These are phyloP conservation scores for Phytophthora crassamura DNA, from an alignment of 352 stramenopile species.

Conservation along the genomic window DNA sequence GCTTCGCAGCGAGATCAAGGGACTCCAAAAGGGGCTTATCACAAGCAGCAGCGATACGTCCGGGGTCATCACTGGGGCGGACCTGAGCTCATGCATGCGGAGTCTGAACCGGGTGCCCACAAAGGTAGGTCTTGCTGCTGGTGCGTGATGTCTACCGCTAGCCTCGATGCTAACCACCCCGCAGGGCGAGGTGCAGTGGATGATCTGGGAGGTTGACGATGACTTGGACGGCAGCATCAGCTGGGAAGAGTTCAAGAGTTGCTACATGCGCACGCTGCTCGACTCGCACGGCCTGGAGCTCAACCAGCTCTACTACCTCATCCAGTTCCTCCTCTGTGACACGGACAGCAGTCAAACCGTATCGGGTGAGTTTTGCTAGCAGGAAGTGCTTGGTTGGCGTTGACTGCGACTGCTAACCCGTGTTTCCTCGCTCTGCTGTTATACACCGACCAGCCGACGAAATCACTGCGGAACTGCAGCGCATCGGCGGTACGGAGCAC, in stretches of 20 bases:
- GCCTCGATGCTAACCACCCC: not conserved
- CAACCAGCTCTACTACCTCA: conserved; percentile 93
- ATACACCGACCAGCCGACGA: conserved; percentile 44
- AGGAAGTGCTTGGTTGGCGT: not conserved
- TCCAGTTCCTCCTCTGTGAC: conserved; percentile 96
- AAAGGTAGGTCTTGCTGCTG: conserved; percentile 37
- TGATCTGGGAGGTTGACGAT: conserved; percentile 98
- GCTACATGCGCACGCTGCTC: conserved; percentile 91
- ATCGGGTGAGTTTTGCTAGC: conserved; percentile 50
- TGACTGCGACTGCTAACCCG: conserved; percentile 1
- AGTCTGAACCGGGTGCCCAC: conserved; percentile 36
- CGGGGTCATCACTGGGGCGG: conserved; percentile 45
- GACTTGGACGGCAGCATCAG: conserved; percentile 92
- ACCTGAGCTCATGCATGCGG: conserved; percentile 58
- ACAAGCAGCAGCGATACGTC: conserved; percentile 43
- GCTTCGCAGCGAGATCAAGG: conserved; percentile 50
- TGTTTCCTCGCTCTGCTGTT: conserved; percentile 9
- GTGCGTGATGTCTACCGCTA: not conserved
- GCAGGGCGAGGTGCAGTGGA: conserved; percentile 93
- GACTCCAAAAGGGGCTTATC: conserved; percentile 56
- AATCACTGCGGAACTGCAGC: conserved; percentile 55
- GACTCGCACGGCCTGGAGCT: conserved; percentile 94
- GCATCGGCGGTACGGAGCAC: conserved; percentile 51
- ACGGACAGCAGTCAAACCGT: conserved; percentile 88
- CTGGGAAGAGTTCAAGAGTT: conserved; percentile 94